Percentiles rank a stretch among this genome's conserved stretches.
Evolutionary conservation across 176 grass and related monocot genomes (phyloP).

Genomic region (Raddia distichophylla): DNA sequence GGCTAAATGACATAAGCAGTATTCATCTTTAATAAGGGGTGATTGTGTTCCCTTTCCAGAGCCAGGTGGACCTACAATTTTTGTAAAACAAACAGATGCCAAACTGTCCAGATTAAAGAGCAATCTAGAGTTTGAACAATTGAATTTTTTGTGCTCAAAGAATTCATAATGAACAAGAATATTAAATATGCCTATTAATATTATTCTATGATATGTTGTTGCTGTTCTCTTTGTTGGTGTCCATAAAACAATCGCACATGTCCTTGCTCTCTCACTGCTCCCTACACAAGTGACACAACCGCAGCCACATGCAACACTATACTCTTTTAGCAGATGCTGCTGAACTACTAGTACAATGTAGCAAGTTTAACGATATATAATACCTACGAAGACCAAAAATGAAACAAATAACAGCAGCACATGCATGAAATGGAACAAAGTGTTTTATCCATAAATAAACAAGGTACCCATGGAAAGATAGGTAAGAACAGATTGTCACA

Average conservation of each 20-base stretch:
- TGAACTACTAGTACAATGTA: not conserved
- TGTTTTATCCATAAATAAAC: too few species aligned
- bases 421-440: not conserved
- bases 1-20: constrained; percentile 94
- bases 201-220: not conserved
- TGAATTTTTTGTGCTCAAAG: too few species aligned
- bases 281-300: not conserved
- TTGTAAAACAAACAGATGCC: too few species aligned
- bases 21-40: constrained; percentile 90
- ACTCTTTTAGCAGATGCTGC: not conserved
- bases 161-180: not conserved
- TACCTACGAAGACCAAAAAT: not conserved
- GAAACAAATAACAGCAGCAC: not conserved
- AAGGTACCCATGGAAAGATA: not conserved
- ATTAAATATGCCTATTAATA: constrained; percentile 9
- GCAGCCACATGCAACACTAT: not conserved
- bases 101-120: too few species aligned
- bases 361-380: not conserved
- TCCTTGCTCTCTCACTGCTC: not conserved
- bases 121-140: too few species aligned
- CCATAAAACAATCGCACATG: constrained; percentile 9
- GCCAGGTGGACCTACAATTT: constrained; percentile 80
- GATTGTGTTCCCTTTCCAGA: constrained; percentile 97
- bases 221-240: not conserved
- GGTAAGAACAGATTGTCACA: not conserved